Evolutionary conservation across 495 filamentous ascomycete genomes (phyloP).

Genomic region (Tuber indicum): DNA sequence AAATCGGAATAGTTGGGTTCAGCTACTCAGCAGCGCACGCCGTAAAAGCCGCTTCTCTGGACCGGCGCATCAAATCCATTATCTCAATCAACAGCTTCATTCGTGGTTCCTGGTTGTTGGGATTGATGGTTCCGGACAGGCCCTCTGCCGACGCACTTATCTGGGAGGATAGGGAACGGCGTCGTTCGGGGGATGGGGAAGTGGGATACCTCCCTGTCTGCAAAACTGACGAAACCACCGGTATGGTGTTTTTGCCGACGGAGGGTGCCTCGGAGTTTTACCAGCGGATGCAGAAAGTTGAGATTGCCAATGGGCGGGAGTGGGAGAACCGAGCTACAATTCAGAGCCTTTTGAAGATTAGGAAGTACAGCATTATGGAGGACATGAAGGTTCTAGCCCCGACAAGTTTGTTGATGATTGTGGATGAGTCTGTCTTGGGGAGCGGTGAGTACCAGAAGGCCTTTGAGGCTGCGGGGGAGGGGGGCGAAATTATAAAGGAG

Average conservation of each 20-base stretch:
- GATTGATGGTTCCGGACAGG: not conserved
- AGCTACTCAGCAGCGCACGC: conserved; percentile 12
- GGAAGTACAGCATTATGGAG: not conserved
- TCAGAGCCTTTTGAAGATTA: conserved; percentile 11
- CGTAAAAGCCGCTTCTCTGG: conserved; percentile 8
- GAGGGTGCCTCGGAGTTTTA: not conserved
- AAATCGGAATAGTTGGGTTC: conserved; percentile 13
- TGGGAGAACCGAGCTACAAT: conserved; percentile 17
- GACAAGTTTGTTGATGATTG: conserved; percentile 25
- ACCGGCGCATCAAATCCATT: conserved; percentile 18
- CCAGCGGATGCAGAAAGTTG: conserved; percentile 4
- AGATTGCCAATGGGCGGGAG: not conserved
- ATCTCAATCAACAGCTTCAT: conserved; percentile 8
- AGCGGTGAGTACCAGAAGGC: not conserved
- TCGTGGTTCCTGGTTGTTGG: not conserved
- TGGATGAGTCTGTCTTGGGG: not conserved
- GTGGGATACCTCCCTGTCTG: conserved; percentile 2
- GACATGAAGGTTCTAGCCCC: not conserved
- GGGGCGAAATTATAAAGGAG: not conserved
- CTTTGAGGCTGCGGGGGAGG: not conserved
- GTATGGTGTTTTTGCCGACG: not conserved
- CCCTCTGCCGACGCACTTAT: not conserved
- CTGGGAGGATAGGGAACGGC: conserved; percentile 9
- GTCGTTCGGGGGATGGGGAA: conserved; percentile 7
- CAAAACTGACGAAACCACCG: not conserved